Evolutionary conservation across 2,329 filamentous ascomycete genomes (phyloP).

Genomic region (Aspergillus calidoustus): DNA sequence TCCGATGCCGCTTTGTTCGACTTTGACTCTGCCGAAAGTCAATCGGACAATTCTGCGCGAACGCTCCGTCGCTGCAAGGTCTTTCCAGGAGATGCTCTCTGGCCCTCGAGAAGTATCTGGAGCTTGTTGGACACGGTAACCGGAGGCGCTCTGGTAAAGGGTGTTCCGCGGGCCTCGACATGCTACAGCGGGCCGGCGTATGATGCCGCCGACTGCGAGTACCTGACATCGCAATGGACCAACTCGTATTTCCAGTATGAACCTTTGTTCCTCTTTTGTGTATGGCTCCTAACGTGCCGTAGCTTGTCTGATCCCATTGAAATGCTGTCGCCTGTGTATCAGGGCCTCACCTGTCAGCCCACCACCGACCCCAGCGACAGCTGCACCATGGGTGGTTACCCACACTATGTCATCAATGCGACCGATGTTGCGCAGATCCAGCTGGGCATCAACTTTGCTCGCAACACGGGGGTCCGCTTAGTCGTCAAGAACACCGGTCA

Average conservation of each 20-base stretch:
- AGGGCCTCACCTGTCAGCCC: conserved; percentile 33
- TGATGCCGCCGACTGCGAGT: conserved; percentile 25
- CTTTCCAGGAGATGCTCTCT: conserved; percentile 30
- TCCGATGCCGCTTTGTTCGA: conserved; percentile 24
- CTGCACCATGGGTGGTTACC: conserved; percentile 39
- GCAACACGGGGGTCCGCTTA: conserved; percentile 38
- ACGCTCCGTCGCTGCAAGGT: conserved; percentile 26
- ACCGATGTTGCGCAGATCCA: conserved; percentile 39
- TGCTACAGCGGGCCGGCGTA: conserved; percentile 34
- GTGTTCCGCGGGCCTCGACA: conserved; percentile 32
- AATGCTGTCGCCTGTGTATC: conserved; percentile 33
- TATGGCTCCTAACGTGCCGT: not conserved
- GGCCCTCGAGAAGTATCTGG: conserved; percentile 28
- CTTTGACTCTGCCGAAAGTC: conserved; percentile 21
- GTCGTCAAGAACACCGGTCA: conserved; percentile 54
- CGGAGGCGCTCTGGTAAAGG: conserved; percentile 31
- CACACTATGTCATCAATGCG: conserved; percentile 43
- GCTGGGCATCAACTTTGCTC: conserved; percentile 36
- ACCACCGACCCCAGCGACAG: conserved; percentile 27
- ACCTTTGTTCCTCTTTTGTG: not conserved
- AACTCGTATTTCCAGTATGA: conserved; percentile 33
- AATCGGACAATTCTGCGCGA: not conserved
- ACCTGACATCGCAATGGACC: conserved; percentile 29
- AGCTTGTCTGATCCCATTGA: conserved; percentile 25
- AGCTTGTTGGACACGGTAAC: conserved; percentile 26